These are phyloP conservation scores for Papilionanthe hybrid DNA, from an alignment of 116 monocot species.

Conservation along the genomic window DNA sequence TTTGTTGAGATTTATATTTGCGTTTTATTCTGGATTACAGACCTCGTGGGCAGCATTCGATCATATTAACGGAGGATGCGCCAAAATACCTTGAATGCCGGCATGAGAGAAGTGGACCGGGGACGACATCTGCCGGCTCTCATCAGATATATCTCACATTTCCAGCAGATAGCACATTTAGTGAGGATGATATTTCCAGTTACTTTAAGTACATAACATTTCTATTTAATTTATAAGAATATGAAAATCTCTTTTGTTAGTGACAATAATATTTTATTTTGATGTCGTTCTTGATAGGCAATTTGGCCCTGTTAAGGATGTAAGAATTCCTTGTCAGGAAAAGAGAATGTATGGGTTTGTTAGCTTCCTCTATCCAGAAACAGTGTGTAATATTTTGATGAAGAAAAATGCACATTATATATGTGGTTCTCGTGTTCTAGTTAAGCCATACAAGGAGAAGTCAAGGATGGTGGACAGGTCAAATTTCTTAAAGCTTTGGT, in stretches of 20 bases:
- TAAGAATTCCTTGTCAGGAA: slow-evolving; percentile 76
- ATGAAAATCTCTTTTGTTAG: no score
- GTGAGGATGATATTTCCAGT: slow-evolving; percentile 60
- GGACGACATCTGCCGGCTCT: slow-evolving; percentile 23
- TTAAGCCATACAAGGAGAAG: slow-evolving; percentile 80
- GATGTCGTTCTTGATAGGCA: slow-evolving; percentile 22
- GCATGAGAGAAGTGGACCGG: slow-evolving; percentile 34
- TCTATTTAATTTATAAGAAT: neutral
- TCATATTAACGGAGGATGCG: slow-evolving; percentile 61
- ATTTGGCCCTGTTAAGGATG: slow-evolving; percentile 73
- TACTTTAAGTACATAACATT: slow-evolving; percentile 61
- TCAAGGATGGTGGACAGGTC: slow-evolving; percentile 39
- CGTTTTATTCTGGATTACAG: slow-evolving; percentile 29
- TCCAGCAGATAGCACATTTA: slow-evolving; percentile 68
- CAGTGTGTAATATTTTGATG: slow-evolving; percentile 44
- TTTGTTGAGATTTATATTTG: neutral
- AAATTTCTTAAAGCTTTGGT: neutral
- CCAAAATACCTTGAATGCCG: slow-evolving; percentile 37
- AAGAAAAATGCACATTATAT: slow-evolving; percentile 58
- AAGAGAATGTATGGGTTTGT: slow-evolving; percentile 91
- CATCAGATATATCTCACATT: slow-evolving; percentile 91
- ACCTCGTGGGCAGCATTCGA: slow-evolving; percentile 71
- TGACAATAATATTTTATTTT: neutral
- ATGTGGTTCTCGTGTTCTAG: slow-evolving; percentile 62
- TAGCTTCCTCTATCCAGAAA: slow-evolving; percentile 54